phyloP scores from a whole-genome alignment of 495 filamentous ascomycete species.

The Penicillium tannophilum region DNA sequence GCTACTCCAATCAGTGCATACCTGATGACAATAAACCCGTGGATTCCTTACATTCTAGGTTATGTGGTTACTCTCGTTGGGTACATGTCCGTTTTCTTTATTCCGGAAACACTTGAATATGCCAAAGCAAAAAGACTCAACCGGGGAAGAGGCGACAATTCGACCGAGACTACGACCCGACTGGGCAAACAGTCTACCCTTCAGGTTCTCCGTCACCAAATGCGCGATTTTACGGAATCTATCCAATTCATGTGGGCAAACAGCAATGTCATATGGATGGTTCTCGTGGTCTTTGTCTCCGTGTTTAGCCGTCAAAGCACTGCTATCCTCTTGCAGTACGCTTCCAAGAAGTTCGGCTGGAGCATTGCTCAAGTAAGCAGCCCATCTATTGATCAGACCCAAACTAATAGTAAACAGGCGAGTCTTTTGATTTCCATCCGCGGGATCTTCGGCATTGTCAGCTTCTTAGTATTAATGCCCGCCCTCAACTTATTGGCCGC shows the following conservation, averaged over 20 bases:
- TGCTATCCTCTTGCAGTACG: constrained; percentile 42
- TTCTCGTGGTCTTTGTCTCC: constrained; percentile 34
- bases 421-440: constrained; percentile 44
- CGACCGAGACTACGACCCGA: background rate
- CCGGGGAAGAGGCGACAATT: background rate
- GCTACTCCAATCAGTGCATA: constrained; percentile 36
- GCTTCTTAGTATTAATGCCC: constrained; percentile 39
- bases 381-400: background rate
- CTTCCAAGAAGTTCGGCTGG: constrained; percentile 46
- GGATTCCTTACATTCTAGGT: constrained; percentile 32
- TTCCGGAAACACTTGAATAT: constrained; percentile 48
- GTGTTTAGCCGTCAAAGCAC: constrained; percentile 33
- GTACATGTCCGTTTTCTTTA: constrained; percentile 30
- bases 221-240: constrained; percentile 30
- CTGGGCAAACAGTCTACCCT: background rate
- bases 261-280: constrained; percentile 27
- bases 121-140: constrained; percentile 20
- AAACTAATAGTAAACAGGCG: constrained; percentile 29
- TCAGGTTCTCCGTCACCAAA: background rate
- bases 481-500: constrained; percentile 22
- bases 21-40: constrained; percentile 29
- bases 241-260: constrained; percentile 36
- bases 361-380: constrained; percentile 37
- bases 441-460: constrained; percentile 35
- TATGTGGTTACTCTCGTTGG: constrained; percentile 31